Conservation (phyloP, 257 asterid species). For the Scutellaria baicalensis region DNA sequence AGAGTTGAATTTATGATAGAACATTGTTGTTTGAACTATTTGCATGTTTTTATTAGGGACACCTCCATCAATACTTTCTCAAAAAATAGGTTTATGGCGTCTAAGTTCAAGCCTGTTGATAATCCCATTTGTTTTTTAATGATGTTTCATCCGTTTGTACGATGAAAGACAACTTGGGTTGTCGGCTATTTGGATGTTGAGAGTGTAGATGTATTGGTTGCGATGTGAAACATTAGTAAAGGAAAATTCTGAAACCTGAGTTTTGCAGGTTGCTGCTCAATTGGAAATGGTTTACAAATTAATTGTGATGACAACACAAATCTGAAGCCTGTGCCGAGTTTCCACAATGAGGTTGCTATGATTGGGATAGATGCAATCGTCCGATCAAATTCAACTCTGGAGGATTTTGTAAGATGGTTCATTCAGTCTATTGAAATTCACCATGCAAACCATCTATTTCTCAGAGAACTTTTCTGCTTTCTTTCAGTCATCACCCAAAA, state of each 20-base stretch:
- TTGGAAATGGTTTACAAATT: slow-evolving; percentile 18
- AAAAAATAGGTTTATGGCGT: not conserved
- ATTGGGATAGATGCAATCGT: slow-evolving; percentile 72
- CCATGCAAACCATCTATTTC: not conserved
- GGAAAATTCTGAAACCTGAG: slow-evolving; percentile 3
- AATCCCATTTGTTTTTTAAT: not conserved
- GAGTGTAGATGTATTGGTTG: not conserved
- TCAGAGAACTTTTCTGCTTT: not conserved
- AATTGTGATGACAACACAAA: slow-evolving; percentile 22
- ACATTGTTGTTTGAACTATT: not conserved
- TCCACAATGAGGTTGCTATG: slow-evolving; percentile 36
- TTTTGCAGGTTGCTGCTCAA: slow-evolving; percentile 44
- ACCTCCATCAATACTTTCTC: not conserved
- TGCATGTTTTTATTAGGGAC: not conserved
- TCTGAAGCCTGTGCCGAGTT: slow-evolving; percentile 14
- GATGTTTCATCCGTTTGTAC: not conserved
- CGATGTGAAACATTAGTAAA: not conserved
- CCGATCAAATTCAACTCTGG: slow-evolving; percentile 84
- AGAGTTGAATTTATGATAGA: too few relatives aligned
- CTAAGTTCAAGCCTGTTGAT: not conserved
- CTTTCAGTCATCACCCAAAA: not conserved
- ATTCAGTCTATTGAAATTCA: not conserved
- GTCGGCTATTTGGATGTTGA: not conserved
- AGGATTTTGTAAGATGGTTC: slow-evolving; percentile 81
- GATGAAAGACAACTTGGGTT: not conserved